These are phyloP conservation scores for Cladosporium oxysporum DNA, from an alignment of 2,329 filamentous ascomycete species.

Conservation along the genomic window DNA sequence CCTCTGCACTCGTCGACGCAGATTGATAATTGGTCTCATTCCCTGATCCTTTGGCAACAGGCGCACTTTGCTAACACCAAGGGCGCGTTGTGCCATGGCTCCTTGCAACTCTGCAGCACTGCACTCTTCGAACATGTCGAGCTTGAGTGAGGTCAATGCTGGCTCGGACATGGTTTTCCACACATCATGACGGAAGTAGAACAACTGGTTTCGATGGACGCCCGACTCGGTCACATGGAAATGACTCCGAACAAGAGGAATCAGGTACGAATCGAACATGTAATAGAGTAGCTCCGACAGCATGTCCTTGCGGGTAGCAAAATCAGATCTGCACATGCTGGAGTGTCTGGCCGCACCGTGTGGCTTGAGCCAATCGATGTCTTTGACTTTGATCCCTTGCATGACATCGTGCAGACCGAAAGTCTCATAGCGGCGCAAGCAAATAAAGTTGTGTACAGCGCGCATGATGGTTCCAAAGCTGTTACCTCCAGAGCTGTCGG, in stretches of 20 bases:
- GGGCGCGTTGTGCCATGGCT: conserved; percentile 60
- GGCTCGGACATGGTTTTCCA: conserved; percentile 80
- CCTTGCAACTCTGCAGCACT: conserved; percentile 56
- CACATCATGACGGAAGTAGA: conserved; percentile 92
- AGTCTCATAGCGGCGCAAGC: conserved; percentile 76
- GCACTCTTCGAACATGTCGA: conserved; percentile 77
- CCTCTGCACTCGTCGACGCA: conserved; percentile 65
- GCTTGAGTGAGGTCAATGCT: conserved; percentile 66
- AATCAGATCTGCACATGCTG: conserved; percentile 71
- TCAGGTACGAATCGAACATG: conserved; percentile 84
- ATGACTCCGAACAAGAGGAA: conserved; percentile 81
- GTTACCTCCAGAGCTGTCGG: conserved; percentile 50
- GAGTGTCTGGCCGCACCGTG: conserved; percentile 45
- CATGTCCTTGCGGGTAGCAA: conserved; percentile 73
- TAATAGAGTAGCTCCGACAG: conserved; percentile 88
- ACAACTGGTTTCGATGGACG: conserved; percentile 74
- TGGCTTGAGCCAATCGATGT: conserved; percentile 59
- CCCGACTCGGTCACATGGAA: conserved; percentile 96
- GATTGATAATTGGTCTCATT: conserved; percentile 83
- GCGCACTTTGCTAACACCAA: conserved; percentile 78
- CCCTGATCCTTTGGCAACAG: conserved; percentile 78
- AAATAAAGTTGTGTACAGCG: conserved; percentile 76
- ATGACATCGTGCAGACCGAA: conserved; percentile 75
- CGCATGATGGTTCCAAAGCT: conserved; percentile 66
- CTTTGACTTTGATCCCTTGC: conserved; percentile 64